Conservation (phyloP, 495 filamentous ascomycete species). For the Hypoxylon fuscum region DNA sequence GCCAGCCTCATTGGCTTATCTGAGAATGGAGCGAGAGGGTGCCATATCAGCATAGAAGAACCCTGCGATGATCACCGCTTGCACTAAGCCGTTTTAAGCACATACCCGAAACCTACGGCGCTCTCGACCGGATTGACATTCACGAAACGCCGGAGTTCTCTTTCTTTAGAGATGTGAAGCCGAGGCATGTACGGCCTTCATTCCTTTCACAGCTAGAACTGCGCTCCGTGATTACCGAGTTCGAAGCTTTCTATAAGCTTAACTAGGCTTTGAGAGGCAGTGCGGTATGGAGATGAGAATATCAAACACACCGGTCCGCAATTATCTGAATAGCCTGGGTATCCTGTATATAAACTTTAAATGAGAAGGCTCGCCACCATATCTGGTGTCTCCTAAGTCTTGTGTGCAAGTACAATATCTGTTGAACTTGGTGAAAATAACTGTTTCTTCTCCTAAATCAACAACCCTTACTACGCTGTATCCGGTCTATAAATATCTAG, state of each 20-base stretch:
- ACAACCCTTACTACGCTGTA: background rate
- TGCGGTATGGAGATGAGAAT: conserved; percentile 32
- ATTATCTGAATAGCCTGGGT: conserved; percentile 1
- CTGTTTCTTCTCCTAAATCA: background rate
- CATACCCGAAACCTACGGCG: conserved; percentile 36
- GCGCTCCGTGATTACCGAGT: conserved; percentile 29
- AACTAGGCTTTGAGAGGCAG: conserved; percentile 15
- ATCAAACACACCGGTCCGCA: conserved; percentile 32
- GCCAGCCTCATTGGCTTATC: conserved; percentile 35
- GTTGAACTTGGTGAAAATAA: background rate
- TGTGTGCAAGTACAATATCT: conserved; percentile 9
- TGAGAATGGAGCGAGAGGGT: conserved; percentile 12
- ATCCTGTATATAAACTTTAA: conserved; percentile 22
- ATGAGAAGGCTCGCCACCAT: conserved; percentile 16
- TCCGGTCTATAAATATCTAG: background rate
- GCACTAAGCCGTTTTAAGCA: conserved; percentile 26
- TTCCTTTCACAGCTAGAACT: conserved; percentile 43
- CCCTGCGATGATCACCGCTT: conserved; percentile 25
- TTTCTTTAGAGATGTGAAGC: conserved; percentile 59
- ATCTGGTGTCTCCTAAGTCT: background rate
- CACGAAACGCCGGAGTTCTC: conserved; percentile 42
- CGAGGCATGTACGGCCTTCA: conserved; percentile 42
- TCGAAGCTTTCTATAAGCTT: conserved; percentile 28
- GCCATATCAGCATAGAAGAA: conserved; percentile 3
- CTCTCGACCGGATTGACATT: conserved; percentile 34